These are phyloP conservation scores for Shiraia bambusicola DNA, from an alignment of 2,329 filamentous ascomycete genomes.

Conservation along the genomic window DNA sequence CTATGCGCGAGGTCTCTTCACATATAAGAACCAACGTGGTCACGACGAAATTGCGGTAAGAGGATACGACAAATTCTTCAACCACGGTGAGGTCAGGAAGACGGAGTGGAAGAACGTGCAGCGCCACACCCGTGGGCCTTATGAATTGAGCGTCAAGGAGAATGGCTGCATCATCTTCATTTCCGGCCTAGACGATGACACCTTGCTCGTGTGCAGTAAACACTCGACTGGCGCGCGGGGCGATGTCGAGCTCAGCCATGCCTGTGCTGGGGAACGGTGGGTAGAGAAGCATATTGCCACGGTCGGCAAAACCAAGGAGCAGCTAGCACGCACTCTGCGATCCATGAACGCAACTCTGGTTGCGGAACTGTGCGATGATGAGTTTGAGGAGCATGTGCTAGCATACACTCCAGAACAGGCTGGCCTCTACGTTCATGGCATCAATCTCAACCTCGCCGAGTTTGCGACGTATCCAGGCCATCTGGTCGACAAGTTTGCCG, in stretches of 20 bases:
- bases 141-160: conserved; percentile 95
- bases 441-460: conserved; percentile 91
- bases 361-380: conserved; percentile 92
- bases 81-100: conserved; percentile 75
- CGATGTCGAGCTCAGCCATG: conserved; percentile 76
- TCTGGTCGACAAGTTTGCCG: conserved; percentile 86
- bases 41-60: conserved; percentile 77
- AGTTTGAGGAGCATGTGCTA: conserved; percentile 94
- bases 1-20: conserved; percentile 92
- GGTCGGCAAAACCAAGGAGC: conserved; percentile 74
- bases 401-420: conserved; percentile 80
- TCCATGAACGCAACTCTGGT: conserved; percentile 89
- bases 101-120: conserved; percentile 84
- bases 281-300: conserved; percentile 75
- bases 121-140: conserved; percentile 76
- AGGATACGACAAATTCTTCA: conserved; percentile 99
- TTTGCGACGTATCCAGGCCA: conserved; percentile 84
- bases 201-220: conserved; percentile 95
- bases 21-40: conserved; percentile 66
- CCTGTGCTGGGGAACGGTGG: conserved; percentile 77
- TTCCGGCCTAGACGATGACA: conserved; percentile 83
- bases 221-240: conserved; percentile 85
- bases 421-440: conserved; percentile 90
- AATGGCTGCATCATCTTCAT: conserved; percentile 99
- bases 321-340: conserved; percentile 75